Base-by-base conservation (phyloP, 1,139 yeast genomes). In the Pichia sp. region DNA sequence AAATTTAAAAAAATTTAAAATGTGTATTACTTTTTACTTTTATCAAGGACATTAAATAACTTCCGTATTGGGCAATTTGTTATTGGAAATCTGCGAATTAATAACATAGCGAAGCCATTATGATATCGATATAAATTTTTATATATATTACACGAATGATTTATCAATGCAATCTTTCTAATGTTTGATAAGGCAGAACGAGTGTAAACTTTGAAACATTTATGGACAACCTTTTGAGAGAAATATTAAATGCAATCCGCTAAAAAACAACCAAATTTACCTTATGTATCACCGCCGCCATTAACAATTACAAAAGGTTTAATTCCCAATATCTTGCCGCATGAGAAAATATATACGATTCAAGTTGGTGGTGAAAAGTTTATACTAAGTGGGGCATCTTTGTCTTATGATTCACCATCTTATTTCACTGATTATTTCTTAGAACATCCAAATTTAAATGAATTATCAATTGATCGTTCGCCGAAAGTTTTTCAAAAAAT, bases 371-470 rank as follows among this genome's bases (percentile, higher is more conserved):
- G 74, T 47, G 73, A 74, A 54, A 56, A 76, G 36, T 84, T 79
- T 62, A 69, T 72, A 36, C 55, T 79, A 34, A 83, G 92, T 61
- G 97, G 96, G 1, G 89, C 92, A 1, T 87, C 96, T 5, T 66
- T 89, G 40, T 84, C 90, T 29, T 86, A 87, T 1, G 97, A 88
- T 66, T 82, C 78, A 0, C 85, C 86, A 3, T 79, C 84, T 2
- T 79, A 78, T 59, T 80, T 80, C 62, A 78, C 85, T 18, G 62
- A 67, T 27, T 79, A 64, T 63, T 80, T 80, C 55, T 45, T 50
- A 2, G 58, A 64, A 25, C 60, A 63, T 35, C 71, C 58, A 2
- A 74, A 73, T 56, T 62, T 60, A 27, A 72, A 69, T 28, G 76
- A 76, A 42, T 70, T 74, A 0, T 64, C 87, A n/a, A 78, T 89